Evolutionary conservation across 2,329 filamentous ascomycete genomes (phyloP), one percentile per base, ranked within the genome.

Genomic region (Neofusicoccum sp.): DNA sequence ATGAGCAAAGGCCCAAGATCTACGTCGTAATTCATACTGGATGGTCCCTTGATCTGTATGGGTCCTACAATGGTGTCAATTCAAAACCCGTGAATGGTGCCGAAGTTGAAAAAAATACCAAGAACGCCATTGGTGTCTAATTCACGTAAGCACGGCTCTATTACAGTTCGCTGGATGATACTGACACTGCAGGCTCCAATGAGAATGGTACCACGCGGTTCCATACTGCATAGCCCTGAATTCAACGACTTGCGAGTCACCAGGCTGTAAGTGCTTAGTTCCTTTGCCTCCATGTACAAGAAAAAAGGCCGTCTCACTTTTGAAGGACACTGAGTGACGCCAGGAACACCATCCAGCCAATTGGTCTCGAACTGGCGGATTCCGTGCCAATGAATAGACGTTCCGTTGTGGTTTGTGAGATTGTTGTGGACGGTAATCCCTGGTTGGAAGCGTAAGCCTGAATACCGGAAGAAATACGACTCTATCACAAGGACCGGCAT

Each of bases 331-430:
- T 92, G 89, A 1, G 86, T 84, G 30, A 89, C 84, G 45, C 82
- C 80, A 1, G 76, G 75, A 0, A 87, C 84, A 0, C 90, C 90
- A 72, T 93, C 90, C 86, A 91, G 90, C 51, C 86, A 78, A 11
- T 79, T 83, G 0, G 84, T 86, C 24, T 84, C 85, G 71, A 88
- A 88, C 79, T 86, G 84, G 73, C 82, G 89, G 6, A 91, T 71
- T 44, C 89, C 89, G 69, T 92, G 89, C 69, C 89, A 93, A 71
- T 85, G 86, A 59, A 88, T 73, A 45, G 84, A 85, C 3, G 43
- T 88, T 1, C 79, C 77, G 70, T 87, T 81, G 43, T 68, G 67
- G 43, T 89, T 86, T 6, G 82, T 82, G 9, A 89, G 76, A 28
- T 78, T 75, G 70, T 89, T 89, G 63, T 79, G 73, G 45, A 84